These are phyloP conservation scores for Cryptococcus floricola DNA, from an alignment of 1,284 basidiomycete species.

Conservation along the genomic window DNA sequence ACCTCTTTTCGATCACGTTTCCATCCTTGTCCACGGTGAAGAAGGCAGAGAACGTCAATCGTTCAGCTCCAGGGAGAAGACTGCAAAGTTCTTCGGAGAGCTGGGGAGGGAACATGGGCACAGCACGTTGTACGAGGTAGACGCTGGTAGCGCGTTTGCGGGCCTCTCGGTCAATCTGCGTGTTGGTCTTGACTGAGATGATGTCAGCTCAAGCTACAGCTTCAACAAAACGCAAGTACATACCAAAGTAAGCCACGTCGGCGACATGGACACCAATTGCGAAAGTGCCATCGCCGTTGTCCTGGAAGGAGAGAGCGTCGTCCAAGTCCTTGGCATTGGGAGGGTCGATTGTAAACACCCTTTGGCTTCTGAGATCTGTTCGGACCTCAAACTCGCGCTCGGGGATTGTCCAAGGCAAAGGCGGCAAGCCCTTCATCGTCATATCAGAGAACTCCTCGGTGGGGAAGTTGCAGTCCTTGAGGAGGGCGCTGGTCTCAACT, in stretches of 20 bases:
- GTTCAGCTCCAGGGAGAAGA: conserved; percentile 78
- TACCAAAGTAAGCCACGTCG: conserved; percentile 85
- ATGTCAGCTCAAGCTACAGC: conserved; percentile 1
- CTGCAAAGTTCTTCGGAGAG: conserved; percentile 91
- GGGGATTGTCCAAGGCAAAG: conserved; percentile 89
- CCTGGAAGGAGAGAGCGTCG: conserved; percentile 84
- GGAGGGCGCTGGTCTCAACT: conserved; percentile 92
- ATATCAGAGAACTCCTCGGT: conserved; percentile 89
- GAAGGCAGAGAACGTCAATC: conserved; percentile 80
- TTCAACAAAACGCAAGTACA: conserved; percentile 6
- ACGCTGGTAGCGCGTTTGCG: conserved; percentile 95
- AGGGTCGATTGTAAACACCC: conserved; percentile 93
- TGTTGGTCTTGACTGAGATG: conserved; percentile 75
- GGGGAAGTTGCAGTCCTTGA: conserved; percentile 98
- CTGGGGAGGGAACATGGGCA: conserved; percentile 92
- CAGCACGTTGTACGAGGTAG: conserved; percentile 89
- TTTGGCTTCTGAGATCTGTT: conserved; percentile 76
- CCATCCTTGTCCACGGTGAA: conserved; percentile 85
- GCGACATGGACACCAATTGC: conserved; percentile 92
- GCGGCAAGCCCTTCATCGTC: conserved; percentile 93
- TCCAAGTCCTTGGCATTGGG: conserved; percentile 85
- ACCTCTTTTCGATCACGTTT: conserved; percentile 80
- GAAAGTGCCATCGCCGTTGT: conserved; percentile 83
- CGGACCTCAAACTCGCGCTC: conserved; percentile 83
- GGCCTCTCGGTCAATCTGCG: conserved; percentile 93